Evolutionary conservation across 1,139 yeast genomes (phyloP).

Genomic region (Suhomyces terraborum): DNA sequence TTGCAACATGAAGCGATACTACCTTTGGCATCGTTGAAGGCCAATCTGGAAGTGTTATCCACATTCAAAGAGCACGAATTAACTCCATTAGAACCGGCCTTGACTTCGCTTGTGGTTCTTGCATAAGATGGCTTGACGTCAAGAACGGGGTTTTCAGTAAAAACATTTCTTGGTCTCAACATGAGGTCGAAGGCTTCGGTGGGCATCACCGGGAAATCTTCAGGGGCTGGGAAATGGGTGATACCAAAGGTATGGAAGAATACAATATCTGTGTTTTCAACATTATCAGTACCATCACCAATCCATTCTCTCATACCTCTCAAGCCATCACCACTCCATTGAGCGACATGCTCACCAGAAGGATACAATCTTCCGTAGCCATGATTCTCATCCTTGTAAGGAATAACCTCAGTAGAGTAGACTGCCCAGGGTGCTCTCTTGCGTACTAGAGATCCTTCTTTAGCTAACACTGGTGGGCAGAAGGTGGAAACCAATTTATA

Average conservation of each 20-base stretch:
- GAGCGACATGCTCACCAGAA: slow-evolving; percentile 79
- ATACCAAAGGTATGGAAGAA: slow-evolving; percentile 82
- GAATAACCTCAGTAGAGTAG: slow-evolving; percentile 66
- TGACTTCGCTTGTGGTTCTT: slow-evolving; percentile 63
- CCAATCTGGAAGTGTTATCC: slow-evolving; percentile 46
- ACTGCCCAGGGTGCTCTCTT: slow-evolving; percentile 85
- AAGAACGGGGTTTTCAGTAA: slow-evolving; percentile 72
- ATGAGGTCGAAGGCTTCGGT: slow-evolving; percentile 75
- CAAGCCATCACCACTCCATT: slow-evolving; percentile 74
- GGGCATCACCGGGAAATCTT: slow-evolving; percentile 89
- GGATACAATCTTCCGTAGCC: slow-evolving; percentile 68
- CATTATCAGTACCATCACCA: slow-evolving; percentile 61
- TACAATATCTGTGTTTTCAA: slow-evolving; percentile 70
- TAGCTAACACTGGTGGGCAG: slow-evolving; percentile 71
- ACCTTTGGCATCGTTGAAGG: slow-evolving; percentile 24
- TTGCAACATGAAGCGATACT: not conserved
- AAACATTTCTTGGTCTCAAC: slow-evolving; percentile 78
- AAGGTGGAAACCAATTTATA: slow-evolving; percentile 79
- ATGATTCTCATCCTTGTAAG: slow-evolving; percentile 56
- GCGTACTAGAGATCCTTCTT: slow-evolving; percentile 71
- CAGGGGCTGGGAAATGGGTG: slow-evolving; percentile 86
- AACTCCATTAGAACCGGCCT: slow-evolving; percentile 34
- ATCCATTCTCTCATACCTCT: slow-evolving; percentile 75
- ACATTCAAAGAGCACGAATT: slow-evolving; percentile 41
- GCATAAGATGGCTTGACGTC: slow-evolving; percentile 74